Evolutionary conservation across 768 basidiomycete genomes (phyloP).

Genomic region (Phylloporus arenicola): DNA sequence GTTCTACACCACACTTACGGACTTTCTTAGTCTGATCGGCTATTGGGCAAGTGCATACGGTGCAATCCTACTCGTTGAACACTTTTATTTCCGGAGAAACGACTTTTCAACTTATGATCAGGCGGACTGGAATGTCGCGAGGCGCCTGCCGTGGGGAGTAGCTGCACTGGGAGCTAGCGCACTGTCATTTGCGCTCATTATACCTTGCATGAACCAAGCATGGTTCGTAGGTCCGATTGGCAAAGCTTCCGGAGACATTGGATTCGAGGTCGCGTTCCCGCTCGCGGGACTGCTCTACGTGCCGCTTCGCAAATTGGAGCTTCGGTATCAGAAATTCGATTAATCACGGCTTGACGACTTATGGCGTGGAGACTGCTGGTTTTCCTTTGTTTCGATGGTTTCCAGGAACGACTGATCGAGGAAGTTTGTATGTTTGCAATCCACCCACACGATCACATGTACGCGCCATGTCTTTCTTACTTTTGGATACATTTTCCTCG

Average conservation of each 20-base stretch:
- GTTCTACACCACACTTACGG: slow-evolving; percentile 59
- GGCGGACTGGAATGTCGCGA: slow-evolving; percentile 46
- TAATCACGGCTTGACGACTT: slow-evolving; percentile 8
- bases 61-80: slow-evolving; percentile 59
- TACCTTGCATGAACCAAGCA: slow-evolving; percentile 66
- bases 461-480: neutral
- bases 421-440: slow-evolving; percentile 6
- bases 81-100: slow-evolving; percentile 55
- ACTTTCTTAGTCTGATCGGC: slow-evolving; percentile 65
- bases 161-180: slow-evolving; percentile 53
- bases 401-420: slow-evolving; percentile 14
- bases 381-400: slow-evolving; percentile 16
- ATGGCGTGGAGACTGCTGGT: slow-evolving; percentile 6
- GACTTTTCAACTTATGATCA: slow-evolving; percentile 46
- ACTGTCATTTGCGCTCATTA: slow-evolving; percentile 49
- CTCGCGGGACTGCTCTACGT: slow-evolving; percentile 46
- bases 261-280: slow-evolving; percentile 56
- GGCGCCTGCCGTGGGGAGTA: slow-evolving; percentile 52
- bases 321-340: slow-evolving; percentile 27
- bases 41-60: slow-evolving; percentile 59
- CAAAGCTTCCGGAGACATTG: slow-evolving; percentile 60
- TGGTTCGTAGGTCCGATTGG: slow-evolving; percentile 73
- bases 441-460: slow-evolving; percentile 1
- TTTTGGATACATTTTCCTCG: neutral
- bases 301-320: slow-evolving; percentile 49